Evolutionary conservation across 2,329 filamentous ascomycete genomes (phyloP).

Genomic region (Colletotrichum sojae): DNA sequence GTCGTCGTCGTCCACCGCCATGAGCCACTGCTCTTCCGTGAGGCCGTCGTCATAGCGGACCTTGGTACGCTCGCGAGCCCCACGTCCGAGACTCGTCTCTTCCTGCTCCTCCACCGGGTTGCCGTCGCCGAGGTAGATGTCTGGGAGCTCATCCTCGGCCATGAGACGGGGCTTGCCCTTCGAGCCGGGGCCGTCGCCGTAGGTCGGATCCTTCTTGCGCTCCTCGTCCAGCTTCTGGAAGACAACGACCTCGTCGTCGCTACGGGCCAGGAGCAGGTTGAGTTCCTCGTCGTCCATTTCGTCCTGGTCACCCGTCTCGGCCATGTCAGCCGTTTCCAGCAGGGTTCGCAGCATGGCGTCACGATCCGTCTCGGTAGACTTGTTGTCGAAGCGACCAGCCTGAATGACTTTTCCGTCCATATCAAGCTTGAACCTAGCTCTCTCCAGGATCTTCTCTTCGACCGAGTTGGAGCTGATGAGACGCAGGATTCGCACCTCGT

Average conservation of each 20-base stretch:
- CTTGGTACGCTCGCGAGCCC: constrained; percentile 93
- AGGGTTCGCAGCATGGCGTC: constrained; percentile 96
- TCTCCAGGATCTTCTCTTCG: constrained; percentile 98
- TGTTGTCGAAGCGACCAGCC: constrained; percentile 99
- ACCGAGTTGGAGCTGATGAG: constrained; percentile 97
- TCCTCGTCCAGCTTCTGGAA: constrained; percentile 91
- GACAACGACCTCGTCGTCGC: constrained; percentile 79
- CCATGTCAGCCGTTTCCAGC: constrained; percentile 84
- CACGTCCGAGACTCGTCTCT: constrained; percentile 83
- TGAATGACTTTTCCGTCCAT: constrained; percentile 99
- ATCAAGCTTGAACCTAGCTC: constrained; percentile 97
- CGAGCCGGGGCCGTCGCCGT: constrained; percentile 76
- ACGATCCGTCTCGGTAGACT: constrained; percentile 97
- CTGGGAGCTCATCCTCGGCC: constrained; percentile 88
- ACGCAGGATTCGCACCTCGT: constrained; percentile 96
- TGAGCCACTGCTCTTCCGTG: constrained; percentile 98
- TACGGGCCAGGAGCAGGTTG: constrained; percentile 93
- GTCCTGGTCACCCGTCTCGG: constrained; percentile 82
- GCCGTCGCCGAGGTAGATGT: constrained; percentile 92
- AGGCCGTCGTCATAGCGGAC: constrained; percentile 97
- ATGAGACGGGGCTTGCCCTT: constrained; percentile 85
- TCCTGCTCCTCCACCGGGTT: constrained; percentile 85
- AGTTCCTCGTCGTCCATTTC: constrained; percentile 99
- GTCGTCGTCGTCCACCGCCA: constrained; percentile 97
- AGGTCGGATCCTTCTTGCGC: constrained; percentile 74